phyloP scores from a whole-genome alignment of 2,329 filamentous ascomycete species.

The Apiospora hydei region DNA sequence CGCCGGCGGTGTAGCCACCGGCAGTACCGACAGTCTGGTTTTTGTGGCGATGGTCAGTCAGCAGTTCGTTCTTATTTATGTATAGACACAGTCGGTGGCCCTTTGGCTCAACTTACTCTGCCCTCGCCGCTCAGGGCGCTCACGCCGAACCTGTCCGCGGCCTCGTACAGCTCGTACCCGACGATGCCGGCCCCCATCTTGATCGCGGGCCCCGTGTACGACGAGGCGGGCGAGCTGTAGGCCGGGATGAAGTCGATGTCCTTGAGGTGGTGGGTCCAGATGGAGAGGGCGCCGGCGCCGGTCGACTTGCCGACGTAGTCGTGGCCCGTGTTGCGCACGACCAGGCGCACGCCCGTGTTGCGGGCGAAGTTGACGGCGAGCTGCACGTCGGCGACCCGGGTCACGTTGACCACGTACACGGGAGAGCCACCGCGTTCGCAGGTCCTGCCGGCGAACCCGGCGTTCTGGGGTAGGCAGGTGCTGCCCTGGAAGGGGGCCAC shows the following conservation, averaged over 20 bases:
- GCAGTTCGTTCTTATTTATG: neutral
- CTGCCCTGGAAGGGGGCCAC: constrained; percentile 44
- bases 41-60: neutral
- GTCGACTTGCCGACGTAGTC: constrained; percentile 53
- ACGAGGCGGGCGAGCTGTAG: constrained; percentile 37
- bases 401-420: constrained; percentile 49
- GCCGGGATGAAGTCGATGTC: constrained; percentile 38
- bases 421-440: constrained; percentile 52
- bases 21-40: constrained; percentile 53
- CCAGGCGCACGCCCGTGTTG: constrained; percentile 54
- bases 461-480: constrained; percentile 39
- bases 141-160: constrained; percentile 53
- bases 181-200: constrained; percentile 63
- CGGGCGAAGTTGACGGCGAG: constrained; percentile 54
- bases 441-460: constrained; percentile 29
- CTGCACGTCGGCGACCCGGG: constrained; percentile 51
- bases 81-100: neutral
- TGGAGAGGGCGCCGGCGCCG: constrained; percentile 45
- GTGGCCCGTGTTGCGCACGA: constrained; percentile 59
- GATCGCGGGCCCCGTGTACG: constrained; percentile 55
- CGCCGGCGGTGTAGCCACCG: constrained; percentile 53
- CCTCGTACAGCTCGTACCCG: constrained; percentile 59
- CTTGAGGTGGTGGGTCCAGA: constrained; percentile 48
- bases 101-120: constrained; percentile 28
- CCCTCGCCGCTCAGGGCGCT: constrained; percentile 61